A percentile compares a stretch with the other conserved stretches of the same genome.
These are phyloP conservation scores for Cetraspora pellucida DNA, from an alignment of 192 early-diverging fungal genomes.

Conservation along the genomic window DNA sequence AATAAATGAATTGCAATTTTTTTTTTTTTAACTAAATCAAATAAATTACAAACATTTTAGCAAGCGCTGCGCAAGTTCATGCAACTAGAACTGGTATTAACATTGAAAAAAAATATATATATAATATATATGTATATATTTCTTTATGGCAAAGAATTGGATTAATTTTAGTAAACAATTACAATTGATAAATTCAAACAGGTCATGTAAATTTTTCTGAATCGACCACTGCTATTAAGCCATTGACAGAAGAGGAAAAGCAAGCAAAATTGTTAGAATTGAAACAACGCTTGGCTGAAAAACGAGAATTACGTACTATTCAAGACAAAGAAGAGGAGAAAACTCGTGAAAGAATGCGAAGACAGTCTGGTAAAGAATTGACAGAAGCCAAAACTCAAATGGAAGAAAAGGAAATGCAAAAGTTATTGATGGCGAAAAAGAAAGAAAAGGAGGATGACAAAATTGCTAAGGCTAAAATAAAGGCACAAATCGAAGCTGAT, in stretches of 20 bases:
- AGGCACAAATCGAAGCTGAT: conserved; percentile 79
- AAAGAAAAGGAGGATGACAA: conserved; percentile 80
- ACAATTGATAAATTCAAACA: background rate
- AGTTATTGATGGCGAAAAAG: conserved; percentile 67
- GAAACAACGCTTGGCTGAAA: conserved; percentile 61
- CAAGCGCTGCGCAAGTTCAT: conserved; percentile 73
- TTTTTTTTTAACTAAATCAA: conserved; percentile 10
- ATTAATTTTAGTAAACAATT: background rate
- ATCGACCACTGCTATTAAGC: conserved; percentile 73
- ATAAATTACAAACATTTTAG: conserved; percentile 37
- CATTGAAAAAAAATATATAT: no score
- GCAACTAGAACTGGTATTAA: conserved; percentile 60
- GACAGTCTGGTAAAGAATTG: conserved; percentile 75
- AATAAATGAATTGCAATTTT: background rate
- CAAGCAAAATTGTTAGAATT: conserved; percentile 69
- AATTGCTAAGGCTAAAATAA: conserved; percentile 73
- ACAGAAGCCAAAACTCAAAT: conserved; percentile 66
- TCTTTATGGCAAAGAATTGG: background rate
- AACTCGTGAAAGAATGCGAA: conserved; percentile 70
- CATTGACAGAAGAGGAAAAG: conserved; percentile 82
- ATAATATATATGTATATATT: no score
- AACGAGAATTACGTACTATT: conserved; percentile 63
- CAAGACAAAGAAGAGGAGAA: conserved; percentile 70
- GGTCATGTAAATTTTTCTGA: conserved; percentile 78
- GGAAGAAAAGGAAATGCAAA: conserved; percentile 75